These are phyloP conservation scores for Exserohilum rostratum DNA, from an alignment of 2,329 filamentous ascomycete species.

Conservation along the genomic window DNA sequence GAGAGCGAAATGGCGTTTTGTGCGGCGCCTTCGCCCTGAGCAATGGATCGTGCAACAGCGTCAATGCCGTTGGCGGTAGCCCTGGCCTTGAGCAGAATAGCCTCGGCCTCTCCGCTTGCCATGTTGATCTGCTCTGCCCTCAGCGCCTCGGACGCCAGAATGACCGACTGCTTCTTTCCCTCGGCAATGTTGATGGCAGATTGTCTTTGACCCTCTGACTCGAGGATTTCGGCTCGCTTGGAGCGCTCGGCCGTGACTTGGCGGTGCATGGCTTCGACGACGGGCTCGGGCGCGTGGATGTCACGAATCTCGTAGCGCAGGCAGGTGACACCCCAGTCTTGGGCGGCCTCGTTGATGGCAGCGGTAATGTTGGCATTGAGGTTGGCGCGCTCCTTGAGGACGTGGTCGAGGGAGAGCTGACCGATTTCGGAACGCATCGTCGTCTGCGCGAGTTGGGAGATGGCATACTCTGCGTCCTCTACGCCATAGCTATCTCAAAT, in stretches of 20 bases:
- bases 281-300: constrained; percentile 91
- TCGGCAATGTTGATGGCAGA: constrained; percentile 99
- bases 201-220: constrained; percentile 95
- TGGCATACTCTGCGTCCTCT: constrained; percentile 98
- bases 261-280: constrained; percentile 97
- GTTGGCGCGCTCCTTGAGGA: constrained; percentile 93
- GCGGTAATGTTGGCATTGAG: constrained; percentile 99
- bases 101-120: constrained; percentile 90
- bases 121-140: constrained; percentile 91
- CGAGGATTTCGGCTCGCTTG: constrained; percentile 96
- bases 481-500: constrained; percentile 78
- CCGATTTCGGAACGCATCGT: constrained; percentile 99
- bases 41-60: constrained; percentile 78
- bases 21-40: constrained; percentile 73
- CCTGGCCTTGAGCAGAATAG: constrained; percentile 81
- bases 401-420: constrained; percentile 93
- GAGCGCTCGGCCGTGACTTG: constrained; percentile 97
- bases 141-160: constrained; percentile 91
- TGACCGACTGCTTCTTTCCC: constrained; percentile 95
- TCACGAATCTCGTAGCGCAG: constrained; percentile 97
- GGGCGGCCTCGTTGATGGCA: constrained; percentile 96
- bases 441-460: constrained; percentile 95
- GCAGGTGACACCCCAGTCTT: constrained; percentile 96
- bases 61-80: constrained; percentile 91
- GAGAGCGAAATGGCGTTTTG: constrained; percentile 84